phyloP scores from a whole-genome alignment of 495 filamentous ascomycete species.

The Thozetella sp. region DNA sequence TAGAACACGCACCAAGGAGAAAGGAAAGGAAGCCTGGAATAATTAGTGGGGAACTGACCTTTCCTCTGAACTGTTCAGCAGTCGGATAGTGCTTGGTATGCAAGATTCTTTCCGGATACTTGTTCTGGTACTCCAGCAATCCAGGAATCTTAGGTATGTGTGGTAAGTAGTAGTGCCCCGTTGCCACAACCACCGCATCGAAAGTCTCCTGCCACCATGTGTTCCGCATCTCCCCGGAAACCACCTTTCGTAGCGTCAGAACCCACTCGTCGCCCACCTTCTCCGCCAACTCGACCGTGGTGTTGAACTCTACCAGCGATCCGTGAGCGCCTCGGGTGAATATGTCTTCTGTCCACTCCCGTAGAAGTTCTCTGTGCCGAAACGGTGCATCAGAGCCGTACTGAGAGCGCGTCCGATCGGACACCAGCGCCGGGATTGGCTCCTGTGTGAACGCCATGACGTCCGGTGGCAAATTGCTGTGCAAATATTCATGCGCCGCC shows the following conservation, averaged over 20 bases:
- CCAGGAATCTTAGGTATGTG: constrained; percentile 1
- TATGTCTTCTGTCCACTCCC: constrained; percentile 17
- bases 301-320: constrained; percentile 19
- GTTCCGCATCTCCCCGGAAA: constrained; percentile 9
- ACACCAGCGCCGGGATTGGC: constrained; percentile 15
- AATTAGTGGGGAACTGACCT: too few species aligned
- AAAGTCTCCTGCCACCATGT: constrained; percentile 10
- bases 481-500: constrained; percentile 23
- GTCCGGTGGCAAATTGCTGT: constrained; percentile 26
- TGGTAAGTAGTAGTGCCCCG: constrained; percentile 8
- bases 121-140: constrained; percentile 16
- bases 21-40: too few species aligned
- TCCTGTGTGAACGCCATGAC: constrained; percentile 26
- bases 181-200: constrained; percentile 15
- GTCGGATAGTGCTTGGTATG: background rate
- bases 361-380: constrained; percentile 19
- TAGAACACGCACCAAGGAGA: too few species aligned
- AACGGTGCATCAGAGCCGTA: constrained; percentile 22
- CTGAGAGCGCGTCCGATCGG: constrained; percentile 10
- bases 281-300: constrained; percentile 22
- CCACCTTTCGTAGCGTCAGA: constrained; percentile 4
- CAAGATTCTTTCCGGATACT: background rate
- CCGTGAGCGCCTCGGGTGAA: constrained; percentile 21
- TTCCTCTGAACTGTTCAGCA: background rate
- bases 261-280: constrained; percentile 13